These are phyloP conservation scores for Cyclotella choctawhatcheeana DNA, from an alignment of 108 stramenopile genomes.

Conservation along the genomic window DNA sequence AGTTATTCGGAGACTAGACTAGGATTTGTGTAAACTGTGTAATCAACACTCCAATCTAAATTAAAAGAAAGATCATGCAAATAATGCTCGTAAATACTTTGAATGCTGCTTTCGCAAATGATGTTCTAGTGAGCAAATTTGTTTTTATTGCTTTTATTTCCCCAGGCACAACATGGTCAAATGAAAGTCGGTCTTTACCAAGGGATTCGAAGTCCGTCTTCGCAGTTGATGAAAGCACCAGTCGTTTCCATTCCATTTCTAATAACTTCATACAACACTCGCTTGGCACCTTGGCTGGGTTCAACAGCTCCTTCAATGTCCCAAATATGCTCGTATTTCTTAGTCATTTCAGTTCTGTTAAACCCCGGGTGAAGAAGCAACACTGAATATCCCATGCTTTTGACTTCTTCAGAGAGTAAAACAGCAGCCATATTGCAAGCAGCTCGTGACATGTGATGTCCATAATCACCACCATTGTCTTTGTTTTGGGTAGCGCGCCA, in stretches of 20 bases:
- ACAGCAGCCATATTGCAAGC: constrained; percentile 90
- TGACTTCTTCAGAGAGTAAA: constrained; percentile 83
- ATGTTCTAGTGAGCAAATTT: no score
- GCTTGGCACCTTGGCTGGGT: constrained; percentile 77
- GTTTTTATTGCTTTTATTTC: no score
- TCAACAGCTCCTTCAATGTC: constrained; percentile 89
- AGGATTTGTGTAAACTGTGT: constrained; percentile 36
- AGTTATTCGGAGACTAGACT: constrained; percentile 60
- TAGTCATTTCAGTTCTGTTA: constrained; percentile 92
- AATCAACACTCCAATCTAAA: not conserved
- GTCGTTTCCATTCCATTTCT: constrained; percentile 67
- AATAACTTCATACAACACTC: constrained; percentile 82
- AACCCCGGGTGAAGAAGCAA: constrained; percentile 90
- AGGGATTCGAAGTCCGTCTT: constrained; percentile 84
- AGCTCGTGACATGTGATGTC: constrained; percentile 94
- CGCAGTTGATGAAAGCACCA: constrained; percentile 87
- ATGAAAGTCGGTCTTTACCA: no score
- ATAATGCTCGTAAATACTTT: no score
- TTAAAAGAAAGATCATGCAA: no score
- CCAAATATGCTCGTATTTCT: constrained; percentile 90
- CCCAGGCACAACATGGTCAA: no score
- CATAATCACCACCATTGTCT: constrained; percentile 83
- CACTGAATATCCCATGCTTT: constrained; percentile 77
- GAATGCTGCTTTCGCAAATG: no score
- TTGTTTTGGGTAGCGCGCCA: constrained; percentile 86